These are phyloP conservation scores for Epipyxis sp. DNA, from an alignment of 108 stramenopile species.

Conservation along the genomic window DNA sequence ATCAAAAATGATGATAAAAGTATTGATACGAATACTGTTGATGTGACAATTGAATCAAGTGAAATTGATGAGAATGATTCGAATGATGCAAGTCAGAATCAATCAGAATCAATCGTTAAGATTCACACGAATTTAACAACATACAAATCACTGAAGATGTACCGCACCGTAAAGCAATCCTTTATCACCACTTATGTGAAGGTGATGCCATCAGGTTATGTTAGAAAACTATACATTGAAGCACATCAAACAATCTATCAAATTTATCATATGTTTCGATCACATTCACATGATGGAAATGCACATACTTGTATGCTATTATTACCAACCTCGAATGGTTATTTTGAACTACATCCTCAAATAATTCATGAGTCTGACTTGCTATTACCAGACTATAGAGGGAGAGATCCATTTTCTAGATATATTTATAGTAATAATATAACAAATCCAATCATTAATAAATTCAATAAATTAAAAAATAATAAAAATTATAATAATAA, in stretches of 20 bases:
- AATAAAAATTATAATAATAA: too few relatives aligned
- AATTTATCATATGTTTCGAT: not conserved
- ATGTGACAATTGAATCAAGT: not conserved
- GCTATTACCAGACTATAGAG: not conserved
- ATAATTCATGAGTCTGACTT: not conserved
- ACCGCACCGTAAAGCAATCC: not conserved
- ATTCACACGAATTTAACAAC: conserved; percentile 1
- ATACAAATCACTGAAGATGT: not conserved
- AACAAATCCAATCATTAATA: not conserved
- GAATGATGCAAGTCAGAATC: not conserved
- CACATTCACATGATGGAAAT: not conserved
- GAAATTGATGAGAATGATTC: not conserved
- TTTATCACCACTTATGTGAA: not conserved
- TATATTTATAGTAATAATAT: not conserved
- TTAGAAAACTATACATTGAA: not conserved
- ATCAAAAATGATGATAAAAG: not conserved
- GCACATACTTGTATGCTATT: not conserved
- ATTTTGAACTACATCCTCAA: conserved; percentile 3
- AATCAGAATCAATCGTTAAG: not conserved
- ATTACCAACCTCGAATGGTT: not conserved
- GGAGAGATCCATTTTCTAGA: not conserved
- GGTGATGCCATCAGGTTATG: conserved; percentile 1
- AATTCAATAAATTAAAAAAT: too few relatives aligned
- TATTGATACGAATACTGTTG: not conserved
- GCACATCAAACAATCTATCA: not conserved